Evolutionary conservation across 2,329 filamentous ascomycete genomes (phyloP).

Genomic region (Xylaria polymorpha): DNA sequence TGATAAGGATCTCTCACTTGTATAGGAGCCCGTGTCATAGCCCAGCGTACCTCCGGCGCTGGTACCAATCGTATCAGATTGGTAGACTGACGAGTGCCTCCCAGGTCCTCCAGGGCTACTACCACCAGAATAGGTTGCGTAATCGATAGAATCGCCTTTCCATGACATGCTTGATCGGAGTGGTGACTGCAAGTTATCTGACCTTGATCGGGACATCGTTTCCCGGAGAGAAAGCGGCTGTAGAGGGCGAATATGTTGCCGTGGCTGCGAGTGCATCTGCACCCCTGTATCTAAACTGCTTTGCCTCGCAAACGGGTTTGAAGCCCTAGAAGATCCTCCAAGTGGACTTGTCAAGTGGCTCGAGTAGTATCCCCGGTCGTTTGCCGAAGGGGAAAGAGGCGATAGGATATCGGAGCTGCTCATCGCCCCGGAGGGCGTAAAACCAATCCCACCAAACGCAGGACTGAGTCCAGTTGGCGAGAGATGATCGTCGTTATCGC

Average conservation of each 20-base stretch:
- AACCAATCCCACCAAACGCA: slow-evolving; percentile 74
- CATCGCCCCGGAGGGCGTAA: slow-evolving; percentile 65
- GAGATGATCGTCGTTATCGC: slow-evolving; percentile 72
- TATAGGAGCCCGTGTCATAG: slow-evolving; percentile 65
- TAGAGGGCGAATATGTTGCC: slow-evolving; percentile 62
- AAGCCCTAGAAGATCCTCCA: slow-evolving; percentile 60
- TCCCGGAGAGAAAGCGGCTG: slow-evolving; percentile 70
- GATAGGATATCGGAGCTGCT: slow-evolving; percentile 66
- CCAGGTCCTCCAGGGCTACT: slow-evolving; percentile 60
- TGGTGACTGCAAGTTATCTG: slow-evolving; percentile 69
- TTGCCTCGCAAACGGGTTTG: slow-evolving; percentile 65
- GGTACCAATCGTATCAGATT: slow-evolving; percentile 59
- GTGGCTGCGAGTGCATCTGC: slow-evolving; percentile 59
- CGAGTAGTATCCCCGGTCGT: slow-evolving; percentile 66
- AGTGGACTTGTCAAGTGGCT: slow-evolving; percentile 61
- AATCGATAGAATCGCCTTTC: slow-evolving; percentile 71
- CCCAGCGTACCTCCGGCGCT: slow-evolving; percentile 56
- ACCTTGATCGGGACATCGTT: slow-evolving; percentile 66
- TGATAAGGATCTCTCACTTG: slow-evolving; percentile 55
- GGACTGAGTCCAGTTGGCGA: slow-evolving; percentile 75
- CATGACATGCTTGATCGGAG: slow-evolving; percentile 71
- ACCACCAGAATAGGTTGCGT: slow-evolving; percentile 62
- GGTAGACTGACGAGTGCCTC: slow-evolving; percentile 63
- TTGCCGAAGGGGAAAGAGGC: slow-evolving; percentile 65
- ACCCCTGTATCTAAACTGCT: slow-evolving; percentile 58